Conservation (phyloP, 1,139 yeast genomes). For the Yamadazyma atlantica region DNA sequence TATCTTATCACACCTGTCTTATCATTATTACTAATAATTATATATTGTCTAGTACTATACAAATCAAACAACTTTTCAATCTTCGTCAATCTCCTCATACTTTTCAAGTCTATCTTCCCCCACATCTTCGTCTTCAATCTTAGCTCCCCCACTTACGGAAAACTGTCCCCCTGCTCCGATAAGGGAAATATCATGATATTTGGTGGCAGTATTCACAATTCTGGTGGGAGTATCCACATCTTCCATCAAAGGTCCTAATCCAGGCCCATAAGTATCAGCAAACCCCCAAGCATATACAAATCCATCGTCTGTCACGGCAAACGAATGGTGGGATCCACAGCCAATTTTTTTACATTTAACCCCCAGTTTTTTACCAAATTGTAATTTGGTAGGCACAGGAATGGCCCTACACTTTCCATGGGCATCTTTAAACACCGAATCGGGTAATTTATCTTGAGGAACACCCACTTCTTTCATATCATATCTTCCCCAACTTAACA, state of each 20-base stretch:
- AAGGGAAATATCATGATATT: constrained; percentile 62
- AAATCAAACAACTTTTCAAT: neutral
- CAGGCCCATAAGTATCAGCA: constrained; percentile 94
- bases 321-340: constrained; percentile 88
- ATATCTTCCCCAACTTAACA: constrained; percentile 84
- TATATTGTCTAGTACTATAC: no score
- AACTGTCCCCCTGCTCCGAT: constrained; percentile 97
- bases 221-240: constrained; percentile 86
- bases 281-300: constrained; percentile 95
- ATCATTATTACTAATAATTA: no score
- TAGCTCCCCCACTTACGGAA: constrained; percentile 79
- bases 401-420: constrained; percentile 85
- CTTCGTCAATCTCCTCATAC: constrained; percentile 44
- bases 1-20: no score
- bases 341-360: constrained; percentile 62
- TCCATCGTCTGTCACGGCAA: constrained; percentile 85
- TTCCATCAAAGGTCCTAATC: constrained; percentile 88
- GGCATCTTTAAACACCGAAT: constrained; percentile 70
- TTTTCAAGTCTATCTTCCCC: constrained; percentile 59
- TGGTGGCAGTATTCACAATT: constrained; percentile 91
- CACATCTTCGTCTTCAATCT: constrained; percentile 59
- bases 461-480: constrained; percentile 94
- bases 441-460: constrained; percentile 57
- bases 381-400: constrained; percentile 74
- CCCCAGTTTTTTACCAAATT: constrained; percentile 21